Conservation (phyloP, 495 filamentous ascomycete genomes). For the Bombardia bombarda region DNA sequence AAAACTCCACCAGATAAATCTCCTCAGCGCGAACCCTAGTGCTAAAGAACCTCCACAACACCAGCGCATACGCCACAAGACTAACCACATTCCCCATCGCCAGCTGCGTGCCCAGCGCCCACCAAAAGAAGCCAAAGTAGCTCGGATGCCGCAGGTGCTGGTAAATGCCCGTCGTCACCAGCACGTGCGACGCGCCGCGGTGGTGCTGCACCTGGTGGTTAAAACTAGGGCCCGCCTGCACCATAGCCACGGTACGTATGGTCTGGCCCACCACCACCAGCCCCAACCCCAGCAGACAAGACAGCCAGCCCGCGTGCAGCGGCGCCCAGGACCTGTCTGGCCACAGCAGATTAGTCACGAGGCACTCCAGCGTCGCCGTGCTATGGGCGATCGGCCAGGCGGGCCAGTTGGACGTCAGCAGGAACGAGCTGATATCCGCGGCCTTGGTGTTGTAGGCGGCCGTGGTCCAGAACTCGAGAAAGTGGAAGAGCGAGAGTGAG, state of each 20-base stretch:
- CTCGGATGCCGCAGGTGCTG: slow-evolving; percentile 67
- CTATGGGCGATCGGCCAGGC: slow-evolving; percentile 79
- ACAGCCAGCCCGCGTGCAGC: slow-evolving; percentile 19
- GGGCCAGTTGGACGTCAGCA: slow-evolving; percentile 77
- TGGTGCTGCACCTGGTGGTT: slow-evolving; percentile 74
- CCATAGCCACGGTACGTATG: slow-evolving; percentile 72
- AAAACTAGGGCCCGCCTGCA: slow-evolving; percentile 82
- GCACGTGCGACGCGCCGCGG: slow-evolving; percentile 56
- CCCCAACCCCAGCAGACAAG: slow-evolving; percentile 47
- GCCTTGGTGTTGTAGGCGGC: slow-evolving; percentile 69
- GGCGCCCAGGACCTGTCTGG: slow-evolving; percentile 41
- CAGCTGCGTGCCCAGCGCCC: slow-evolving; percentile 89
- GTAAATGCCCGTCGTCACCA: slow-evolving; percentile 71
- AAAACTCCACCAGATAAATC: slow-evolving; percentile 66
- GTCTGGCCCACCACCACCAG: slow-evolving; percentile 66
- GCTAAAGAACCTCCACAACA: slow-evolving; percentile 80
- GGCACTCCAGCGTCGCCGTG: slow-evolving; percentile 62
- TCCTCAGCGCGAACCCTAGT: slow-evolving; percentile 73
- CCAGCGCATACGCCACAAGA: slow-evolving; percentile 60
- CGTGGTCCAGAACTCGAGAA: slow-evolving; percentile 89
- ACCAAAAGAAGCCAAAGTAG: slow-evolving; percentile 98
- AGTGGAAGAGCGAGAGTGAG: slow-evolving; percentile 77
- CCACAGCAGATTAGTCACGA: slow-evolving; percentile 50
- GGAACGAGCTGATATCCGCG: slow-evolving; percentile 67
- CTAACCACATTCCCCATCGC: slow-evolving; percentile 79